Evolutionary conservation across 2,329 filamentous ascomycete species (phyloP), one percentile per base, ranked within the genome.

Genomic region (Cladosporium oxysporum): DNA sequence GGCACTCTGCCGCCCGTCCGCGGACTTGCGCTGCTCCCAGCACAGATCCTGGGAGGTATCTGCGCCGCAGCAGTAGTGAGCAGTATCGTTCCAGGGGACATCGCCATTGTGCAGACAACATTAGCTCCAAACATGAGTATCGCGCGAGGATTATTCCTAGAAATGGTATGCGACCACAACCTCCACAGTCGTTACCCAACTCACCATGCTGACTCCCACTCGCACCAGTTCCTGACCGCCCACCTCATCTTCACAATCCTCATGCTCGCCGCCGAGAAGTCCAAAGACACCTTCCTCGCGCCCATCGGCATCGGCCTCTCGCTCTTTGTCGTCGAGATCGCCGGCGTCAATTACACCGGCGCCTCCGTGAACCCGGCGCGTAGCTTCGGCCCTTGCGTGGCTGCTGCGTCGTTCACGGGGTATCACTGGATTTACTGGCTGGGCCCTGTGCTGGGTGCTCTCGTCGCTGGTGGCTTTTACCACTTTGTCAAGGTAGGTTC

Each of bases 251-350:
- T 80, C 68, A 76, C 77, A 18, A 78, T 80, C 67, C 75, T 79
- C 71, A 79, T 80, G 76, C 68, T 80, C 57, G 76, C 76, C 7
- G 76, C 75, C 28, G 76, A 78, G 65, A 80, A 80, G 71, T 75
- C 75, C 69, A 78, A 77, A 66, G 79, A 76, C n/a, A 82, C 79
- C 6, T 81, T 80, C 68, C 78, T 82, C 62, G 80, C 80, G 6
- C 78, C 78, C 5, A 72, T 80, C 37, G 77, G 75, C 62, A 75
- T 93, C 70, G 91, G 74, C 35, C 66, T 76, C 23, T 57, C 69
- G 1, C 63, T 71, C 10, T 92, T 92, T 75, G 83, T 92, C 55
- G 80, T 62, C 60, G 69, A 76, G 65, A 61, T 75, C 35, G 52
- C 68, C 64, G 72, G 73, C 29, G 72, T 75, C 23, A 75, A 72